Base-by-base conservation (phyloP, 2,329 filamentous ascomycete genomes). In the Teratosphaeria viscida region DNA sequence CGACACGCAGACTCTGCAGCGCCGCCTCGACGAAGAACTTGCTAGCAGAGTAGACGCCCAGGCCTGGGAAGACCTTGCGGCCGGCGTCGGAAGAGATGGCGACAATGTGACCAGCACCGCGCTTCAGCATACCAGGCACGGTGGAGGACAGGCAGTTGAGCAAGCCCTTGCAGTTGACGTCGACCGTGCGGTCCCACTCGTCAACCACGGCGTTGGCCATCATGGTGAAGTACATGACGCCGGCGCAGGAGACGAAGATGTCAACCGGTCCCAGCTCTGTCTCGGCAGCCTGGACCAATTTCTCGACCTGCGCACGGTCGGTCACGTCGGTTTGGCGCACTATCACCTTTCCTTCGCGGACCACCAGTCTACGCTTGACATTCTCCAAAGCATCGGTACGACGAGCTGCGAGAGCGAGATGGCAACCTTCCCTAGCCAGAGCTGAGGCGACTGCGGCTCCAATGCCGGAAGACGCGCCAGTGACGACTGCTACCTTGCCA, bases 151-250 rank as follows among this genome's bases (percentile, higher is more conserved):
- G 79, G 64, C 85, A 86, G 77, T 92, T 81, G 58, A 92, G 77
- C 1, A 92, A 80, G 43, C 89, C 89, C 75, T 92, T 92, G 83
- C 89, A 92, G 77, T 92, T 92, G 65, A 92, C 87, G 67, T 92
- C 89, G 52, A 92, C 88, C 0, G 88, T 92, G 60, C 83, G 86
- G 63, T 91, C 85, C 89, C 89, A 92, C 67, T 92, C 85, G 5
- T 89, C 86, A 0, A 78, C 82, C 63, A 87, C 81, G 16, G 78
- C 81, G 70, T 91, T 92, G 59, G 85, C 83, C 89, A 92, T 92
- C 85, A 92, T 85, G 58, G 89, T 92, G 75, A 85, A 92, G 76
- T 92, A 92, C 89, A 92, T 92, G 70, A 92, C 89, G 39, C 89
- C 89, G 0, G 89, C 89, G 68, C 88, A 90, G 49, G 85, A 85